Percentiles rank a stretch among this genome's conserved stretches.
These are phyloP conservation scores for Nothophaeocryptopus gaeumannii DNA, from an alignment of 2,329 filamentous ascomycete genomes.

Conservation along the genomic window DNA sequence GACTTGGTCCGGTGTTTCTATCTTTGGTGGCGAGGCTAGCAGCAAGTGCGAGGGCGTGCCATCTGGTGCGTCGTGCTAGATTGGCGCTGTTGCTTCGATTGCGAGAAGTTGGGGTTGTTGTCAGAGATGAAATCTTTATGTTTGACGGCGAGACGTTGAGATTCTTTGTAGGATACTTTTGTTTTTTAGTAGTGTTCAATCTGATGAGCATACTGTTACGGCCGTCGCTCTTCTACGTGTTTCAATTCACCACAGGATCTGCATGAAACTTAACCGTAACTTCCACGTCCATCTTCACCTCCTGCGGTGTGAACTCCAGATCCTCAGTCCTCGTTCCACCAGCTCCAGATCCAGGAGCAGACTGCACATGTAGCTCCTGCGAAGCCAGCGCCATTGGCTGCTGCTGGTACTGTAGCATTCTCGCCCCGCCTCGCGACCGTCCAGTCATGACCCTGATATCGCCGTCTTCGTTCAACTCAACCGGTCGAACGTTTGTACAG, in stretches of 20 bases:
- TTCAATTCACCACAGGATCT: slow-evolving; percentile 3
- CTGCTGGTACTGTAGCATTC: not conserved
- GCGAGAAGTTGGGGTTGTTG: too few relatives aligned
- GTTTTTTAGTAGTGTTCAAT: too few relatives aligned
- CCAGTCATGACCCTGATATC: slow-evolving; percentile 5
- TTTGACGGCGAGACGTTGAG: too few relatives aligned
- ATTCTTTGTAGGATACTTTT: too few relatives aligned
- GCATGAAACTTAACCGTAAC: slow-evolving; percentile 25
- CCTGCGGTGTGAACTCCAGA: slow-evolving; percentile 24
- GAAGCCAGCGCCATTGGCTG: not conserved
- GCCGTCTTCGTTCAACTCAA: slow-evolving; percentile 20
- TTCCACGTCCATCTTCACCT: slow-evolving; percentile 23
- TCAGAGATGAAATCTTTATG: too few relatives aligned
- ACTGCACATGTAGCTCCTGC: not conserved
- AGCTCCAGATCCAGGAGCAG: not conserved
- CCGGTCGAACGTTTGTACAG: slow-evolving; percentile 17
- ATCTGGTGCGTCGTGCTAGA: slow-evolving; percentile 28
- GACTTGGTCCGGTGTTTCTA: slow-evolving; percentile 50
- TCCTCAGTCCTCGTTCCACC: slow-evolving; percentile 5
- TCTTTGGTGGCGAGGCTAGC: slow-evolving; percentile 53
- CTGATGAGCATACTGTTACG: too few relatives aligned
- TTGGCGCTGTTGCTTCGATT: not conserved
- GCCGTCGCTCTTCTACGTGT: too few relatives aligned
- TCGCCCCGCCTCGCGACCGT: not conserved
- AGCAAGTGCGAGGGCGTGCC: slow-evolving; percentile 41